Percentiles rank a stretch among this genome's conserved stretches.
Evolutionary conservation across 306 rosid species (phyloP).

Genomic region (Erythrophleum fordii): DNA sequence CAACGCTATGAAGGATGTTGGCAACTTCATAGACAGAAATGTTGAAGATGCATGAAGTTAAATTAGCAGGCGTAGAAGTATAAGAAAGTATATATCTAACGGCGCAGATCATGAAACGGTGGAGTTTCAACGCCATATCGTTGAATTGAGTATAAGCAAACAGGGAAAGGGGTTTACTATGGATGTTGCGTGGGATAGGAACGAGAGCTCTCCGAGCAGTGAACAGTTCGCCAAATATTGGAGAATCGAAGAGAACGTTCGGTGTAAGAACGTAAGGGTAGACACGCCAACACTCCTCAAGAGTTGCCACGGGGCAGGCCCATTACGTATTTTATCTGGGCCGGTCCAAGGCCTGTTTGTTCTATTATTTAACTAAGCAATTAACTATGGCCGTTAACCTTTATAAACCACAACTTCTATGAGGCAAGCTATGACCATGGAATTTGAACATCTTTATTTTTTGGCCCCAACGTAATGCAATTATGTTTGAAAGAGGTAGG

Average conservation of each 20-base stretch:
- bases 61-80: background rate
- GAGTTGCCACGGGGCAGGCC: background rate
- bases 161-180: constrained; percentile 35
- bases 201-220: constrained; percentile 15
- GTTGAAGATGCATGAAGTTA: background rate
- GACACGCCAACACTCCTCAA: background rate
- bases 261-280: no score
- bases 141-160: background rate
- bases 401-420: no score
- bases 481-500: no score
- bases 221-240: constrained; percentile 20
- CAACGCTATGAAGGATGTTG: background rate
- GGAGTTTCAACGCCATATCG: background rate
- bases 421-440: no score
- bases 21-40: background rate
- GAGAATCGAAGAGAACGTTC: background rate
- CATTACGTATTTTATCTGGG: background rate
- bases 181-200: no score
- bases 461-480: no score
- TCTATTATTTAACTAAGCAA: no score
- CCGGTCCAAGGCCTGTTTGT: background rate
- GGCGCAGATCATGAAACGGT: background rate
- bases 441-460: no score
- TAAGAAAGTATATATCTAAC: constrained; percentile 29
- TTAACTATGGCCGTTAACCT: no score